Conservation (phyloP, 345 rosid genomes). For the Ailanthus altissimus region DNA sequence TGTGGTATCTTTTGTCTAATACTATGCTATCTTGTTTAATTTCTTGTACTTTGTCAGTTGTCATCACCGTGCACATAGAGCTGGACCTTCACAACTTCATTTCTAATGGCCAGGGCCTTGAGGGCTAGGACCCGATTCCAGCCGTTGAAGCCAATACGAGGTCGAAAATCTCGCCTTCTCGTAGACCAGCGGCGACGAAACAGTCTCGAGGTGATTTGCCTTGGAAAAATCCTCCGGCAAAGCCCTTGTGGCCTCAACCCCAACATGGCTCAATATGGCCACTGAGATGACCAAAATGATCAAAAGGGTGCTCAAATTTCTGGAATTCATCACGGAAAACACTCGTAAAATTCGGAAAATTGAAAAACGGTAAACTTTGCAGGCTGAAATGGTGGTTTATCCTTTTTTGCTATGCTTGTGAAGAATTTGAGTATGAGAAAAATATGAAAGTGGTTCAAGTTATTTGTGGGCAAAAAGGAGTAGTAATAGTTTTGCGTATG, state of each 20-base stretch:
- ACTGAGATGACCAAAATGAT: slow-evolving; percentile 28
- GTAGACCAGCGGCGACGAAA: slow-evolving; percentile 25
- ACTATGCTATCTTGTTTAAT: neutral
- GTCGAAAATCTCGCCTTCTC: slow-evolving; percentile 31
- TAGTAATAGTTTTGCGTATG: no score
- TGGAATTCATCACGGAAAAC: slow-evolving; percentile 18
- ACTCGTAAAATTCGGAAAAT: neutral
- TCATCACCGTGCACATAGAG: neutral
- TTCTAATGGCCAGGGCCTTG: slow-evolving; percentile 30
- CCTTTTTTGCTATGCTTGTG: neutral
- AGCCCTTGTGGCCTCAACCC: slow-evolving; percentile 42
- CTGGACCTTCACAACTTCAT: neutral
- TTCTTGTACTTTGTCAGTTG: neutral
- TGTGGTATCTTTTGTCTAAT: neutral
- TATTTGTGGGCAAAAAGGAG: slow-evolving; percentile 11
- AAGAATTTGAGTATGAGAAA: neutral
- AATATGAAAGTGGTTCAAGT: neutral
- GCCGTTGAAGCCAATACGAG: slow-evolving; percentile 34
- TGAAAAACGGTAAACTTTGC: neutral
- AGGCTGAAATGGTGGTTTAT: neutral
- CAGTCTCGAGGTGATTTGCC: slow-evolving; percentile 29
- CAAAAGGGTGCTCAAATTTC: slow-evolving; percentile 24
- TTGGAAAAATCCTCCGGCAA: slow-evolving; percentile 37
- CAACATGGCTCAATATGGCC: slow-evolving; percentile 28
- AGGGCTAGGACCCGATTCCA: slow-evolving; percentile 48